Conservation (phyloP, 352 stramenopile species). For the Pythium oligandrum region DNA sequence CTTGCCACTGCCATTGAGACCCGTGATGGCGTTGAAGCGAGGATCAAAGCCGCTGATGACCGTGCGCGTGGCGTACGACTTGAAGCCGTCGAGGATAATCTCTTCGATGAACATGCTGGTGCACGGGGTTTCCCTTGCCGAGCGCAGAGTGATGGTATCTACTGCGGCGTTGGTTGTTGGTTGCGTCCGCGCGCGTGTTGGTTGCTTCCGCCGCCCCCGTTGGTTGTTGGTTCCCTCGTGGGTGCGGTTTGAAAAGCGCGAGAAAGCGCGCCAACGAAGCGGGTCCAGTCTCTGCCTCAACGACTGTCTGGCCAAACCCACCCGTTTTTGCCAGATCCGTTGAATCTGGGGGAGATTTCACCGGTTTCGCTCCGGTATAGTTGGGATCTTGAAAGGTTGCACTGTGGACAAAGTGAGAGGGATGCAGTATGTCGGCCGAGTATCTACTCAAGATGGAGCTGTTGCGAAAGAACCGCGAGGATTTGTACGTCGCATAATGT, state of each 20-base stretch:
- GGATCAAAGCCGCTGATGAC: constrained; percentile 98
- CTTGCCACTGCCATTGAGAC: constrained; percentile 99
- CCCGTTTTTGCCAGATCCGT: background rate
- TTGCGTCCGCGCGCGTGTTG: constrained; percentile 2
- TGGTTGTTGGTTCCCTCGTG: background rate
- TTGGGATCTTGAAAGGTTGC: background rate
- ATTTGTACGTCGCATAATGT: constrained; percentile 30
- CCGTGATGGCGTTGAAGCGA: constrained; percentile 99
- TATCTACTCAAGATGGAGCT: constrained; percentile 60
- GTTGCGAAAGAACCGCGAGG: constrained; percentile 44
- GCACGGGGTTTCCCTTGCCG: background rate
- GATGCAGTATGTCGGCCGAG: constrained; percentile 42
- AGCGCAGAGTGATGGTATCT: background rate
- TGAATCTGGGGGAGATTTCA: too few species aligned
- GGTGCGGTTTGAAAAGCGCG: constrained; percentile 19
- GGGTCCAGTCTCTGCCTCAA: too few species aligned
- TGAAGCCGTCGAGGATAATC: constrained; percentile 99
- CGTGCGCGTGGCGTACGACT: constrained; percentile 98
- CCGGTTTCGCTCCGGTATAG: too few species aligned
- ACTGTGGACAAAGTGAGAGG: background rate
- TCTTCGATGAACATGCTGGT: constrained; percentile 97
- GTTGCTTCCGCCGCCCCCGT: background rate
- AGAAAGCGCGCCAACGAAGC: constrained; percentile 12
- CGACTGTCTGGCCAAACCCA: too few species aligned
- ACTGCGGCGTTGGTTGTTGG: background rate